Base-by-base conservation (phyloP, 192 early-diverging fungal species). In the Umbelopsis sp. region DNA sequence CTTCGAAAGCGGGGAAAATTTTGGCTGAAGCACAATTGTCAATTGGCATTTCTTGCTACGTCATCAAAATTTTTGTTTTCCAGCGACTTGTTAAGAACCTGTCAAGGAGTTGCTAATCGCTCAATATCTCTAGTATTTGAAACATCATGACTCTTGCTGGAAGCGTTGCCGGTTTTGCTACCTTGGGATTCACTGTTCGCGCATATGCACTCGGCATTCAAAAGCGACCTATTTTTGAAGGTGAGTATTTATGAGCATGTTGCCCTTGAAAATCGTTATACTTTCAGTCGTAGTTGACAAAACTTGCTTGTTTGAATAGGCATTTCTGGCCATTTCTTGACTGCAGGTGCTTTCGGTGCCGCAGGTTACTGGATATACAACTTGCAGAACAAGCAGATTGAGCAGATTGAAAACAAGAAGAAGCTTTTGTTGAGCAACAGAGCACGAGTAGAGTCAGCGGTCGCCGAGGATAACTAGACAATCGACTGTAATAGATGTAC, bases 121-220 rank as follows among this genome's bases (percentile, higher is more conserved):
- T 52, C 22, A 4, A 35, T 35, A 61, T 35, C 27, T 13, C 25
- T 61, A 49, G 4, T 30, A 35, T 11, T 61, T 37, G 33, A 61
- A 49, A 55, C 51, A 58, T 49, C n/a, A 78, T 78, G 76, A 68
- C 67, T 66, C 27, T 79, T 13, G 65, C 74, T 66, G 65, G 61
- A 58, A 71, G 66, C 46, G 66, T 82, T 66, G 76, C 78, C 64
- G 80, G 80, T 33, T 82, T 75, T 41, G 78, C 78, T 27, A 74
- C 78, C 46, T 72, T 82, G 65, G 80, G 80, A 70, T 72, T 82
- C 25, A 68, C 74, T 65, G 77, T 82, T 49, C 78, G 80, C 49
- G 75, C 74, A 41, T 76, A 76, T 53, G 78, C 80, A 64, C 69
- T 82, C 48, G 80, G 74, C 18, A 45, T 82, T 33, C 74, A 82